Conservation (phyloP, 139 green algal species). For the Haematococcus sp. region DNA sequence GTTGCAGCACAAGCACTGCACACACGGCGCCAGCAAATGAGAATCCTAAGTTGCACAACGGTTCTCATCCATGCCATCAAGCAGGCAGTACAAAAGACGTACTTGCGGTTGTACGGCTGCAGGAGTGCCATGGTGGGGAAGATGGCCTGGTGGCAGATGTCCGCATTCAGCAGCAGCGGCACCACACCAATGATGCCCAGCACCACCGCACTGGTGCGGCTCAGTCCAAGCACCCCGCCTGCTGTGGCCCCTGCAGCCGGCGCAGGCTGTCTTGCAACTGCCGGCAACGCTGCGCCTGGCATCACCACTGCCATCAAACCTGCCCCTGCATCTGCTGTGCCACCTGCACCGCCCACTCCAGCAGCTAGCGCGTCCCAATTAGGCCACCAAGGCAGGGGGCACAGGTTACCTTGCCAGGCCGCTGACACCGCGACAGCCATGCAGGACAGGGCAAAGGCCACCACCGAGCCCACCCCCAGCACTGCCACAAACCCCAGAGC, state of each 20-base stretch:
- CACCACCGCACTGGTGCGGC: background rate
- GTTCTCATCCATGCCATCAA: too few relatives aligned
- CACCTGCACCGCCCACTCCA: background rate
- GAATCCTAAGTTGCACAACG: too few relatives aligned
- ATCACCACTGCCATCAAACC: background rate
- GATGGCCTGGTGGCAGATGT: slow-evolving; percentile 23
- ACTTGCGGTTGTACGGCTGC: slow-evolving; percentile 8
- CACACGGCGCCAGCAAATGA: too few relatives aligned
- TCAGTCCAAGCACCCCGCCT: background rate
- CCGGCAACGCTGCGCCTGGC: background rate
- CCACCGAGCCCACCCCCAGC: background rate
- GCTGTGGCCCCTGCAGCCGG: too few relatives aligned
- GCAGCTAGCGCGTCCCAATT: background rate
- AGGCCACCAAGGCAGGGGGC: background rate
- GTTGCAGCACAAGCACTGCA: too few relatives aligned
- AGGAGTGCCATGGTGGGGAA: slow-evolving; percentile 8
- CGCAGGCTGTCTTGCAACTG: background rate
- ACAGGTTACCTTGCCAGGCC: background rate
- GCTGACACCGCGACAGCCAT: background rate
- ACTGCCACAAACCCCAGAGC: background rate
- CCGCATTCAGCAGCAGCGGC: slow-evolving; percentile 14
- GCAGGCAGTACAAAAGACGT: background rate
- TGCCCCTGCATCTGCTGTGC: too few relatives aligned
- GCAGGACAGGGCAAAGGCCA: background rate
- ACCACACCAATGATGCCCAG: background rate